Percentiles rank a stretch among this genome's conserved stretches.
These are phyloP conservation scores for Aspergillus unguis DNA, from an alignment of 2,329 filamentous ascomycete genomes.

Conservation along the genomic window DNA sequence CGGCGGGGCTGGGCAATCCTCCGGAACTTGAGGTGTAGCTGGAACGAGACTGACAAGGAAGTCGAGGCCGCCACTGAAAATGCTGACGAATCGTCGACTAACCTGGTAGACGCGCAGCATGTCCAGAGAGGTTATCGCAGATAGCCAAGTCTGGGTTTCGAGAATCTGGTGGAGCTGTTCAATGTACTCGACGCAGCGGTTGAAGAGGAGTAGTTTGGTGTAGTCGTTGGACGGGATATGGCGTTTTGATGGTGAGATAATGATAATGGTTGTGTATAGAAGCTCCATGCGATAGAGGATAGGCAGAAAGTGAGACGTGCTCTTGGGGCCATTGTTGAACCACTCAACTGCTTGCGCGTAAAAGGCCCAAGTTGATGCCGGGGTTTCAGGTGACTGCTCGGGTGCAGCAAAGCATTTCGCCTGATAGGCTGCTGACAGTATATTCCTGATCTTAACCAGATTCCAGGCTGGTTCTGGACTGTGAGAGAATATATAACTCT, in stretches of 20 bases:
- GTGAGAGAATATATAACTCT: constrained; percentile 49
- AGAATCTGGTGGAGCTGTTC: constrained; percentile 68
- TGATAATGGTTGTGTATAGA: constrained; percentile 86
- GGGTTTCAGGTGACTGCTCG: constrained; percentile 63
- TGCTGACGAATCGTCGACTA: constrained; percentile 55
- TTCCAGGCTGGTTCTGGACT: constrained; percentile 69
- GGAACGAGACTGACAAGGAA: constrained; percentile 35
- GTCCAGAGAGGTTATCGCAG: constrained; percentile 82
- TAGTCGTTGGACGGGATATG: constrained; percentile 70
- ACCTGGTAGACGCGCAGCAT: constrained; percentile 77
- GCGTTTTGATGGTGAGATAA: constrained; percentile 74
- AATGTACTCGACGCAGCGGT: constrained; percentile 80
- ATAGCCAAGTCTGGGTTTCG: constrained; percentile 55
- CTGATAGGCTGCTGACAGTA: constrained; percentile 88
- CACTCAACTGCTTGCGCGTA: constrained; percentile 66
- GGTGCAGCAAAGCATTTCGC: constrained; percentile 77
- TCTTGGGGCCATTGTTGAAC: constrained; percentile 70
- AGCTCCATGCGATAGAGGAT: constrained; percentile 83
- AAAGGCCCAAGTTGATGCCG: constrained; percentile 43
- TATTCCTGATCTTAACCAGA: constrained; percentile 76
- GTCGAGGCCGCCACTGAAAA: constrained; percentile 54
- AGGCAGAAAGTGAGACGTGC: constrained; percentile 62
- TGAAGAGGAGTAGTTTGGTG: constrained; percentile 76
- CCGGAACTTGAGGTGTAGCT: constrained; percentile 26
- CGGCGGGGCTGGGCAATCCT: constrained; percentile 33